Evolutionary conservation across 73 alveolate genomes (phyloP), one percentile per base, ranked within the genome.

Genomic region (Paramecium primaurelia): DNA sequence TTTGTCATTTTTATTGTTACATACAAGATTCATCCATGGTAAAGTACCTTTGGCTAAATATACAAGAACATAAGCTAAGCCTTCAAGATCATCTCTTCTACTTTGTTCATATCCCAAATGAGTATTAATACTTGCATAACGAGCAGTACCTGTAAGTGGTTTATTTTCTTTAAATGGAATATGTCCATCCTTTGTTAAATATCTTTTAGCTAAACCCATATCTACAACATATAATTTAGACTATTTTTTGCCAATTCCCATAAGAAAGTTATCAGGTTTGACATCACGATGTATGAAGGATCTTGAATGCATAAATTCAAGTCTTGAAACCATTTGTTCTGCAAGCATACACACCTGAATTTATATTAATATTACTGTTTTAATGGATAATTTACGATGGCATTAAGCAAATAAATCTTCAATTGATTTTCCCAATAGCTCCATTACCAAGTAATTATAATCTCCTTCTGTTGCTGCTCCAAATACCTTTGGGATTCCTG

Each of bases 71-170:
- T 92, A 94, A 26, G 95, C 97, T 32, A 96, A 73, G 36, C 97
- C 95, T 83, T 96, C 99, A 12, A 96, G 51, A 88, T 96, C 99
- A 86, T 96, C 99, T 90, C 99, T 94, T 73, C 99, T 71, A 26
- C 97, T 92, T 71, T 95, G 80, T 80, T 96, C 97, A 38, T 84
- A 92, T 34, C 99, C 99, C 20, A 95, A 90, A 86, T 95, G 98
- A 12, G 99, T 95, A 54, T 95, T 96, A 10, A 96, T 25, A 18
- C 92, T 38, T 16, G 95, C 96, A 92, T 96, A 96, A 49, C 99
- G 77, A 8, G 99, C 98, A 28, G 99, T 97, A 12, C 99, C 99
- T 20, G 99, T 97, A 85, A 97, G 96, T 30, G 97, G 93, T 89
- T 95, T 97, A 59, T 96, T 95, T 30, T 96, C 99, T 86, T 94